Conservation (phyloP, 192 early-diverging fungal species). For the Allomyces macrogynus region DNA sequence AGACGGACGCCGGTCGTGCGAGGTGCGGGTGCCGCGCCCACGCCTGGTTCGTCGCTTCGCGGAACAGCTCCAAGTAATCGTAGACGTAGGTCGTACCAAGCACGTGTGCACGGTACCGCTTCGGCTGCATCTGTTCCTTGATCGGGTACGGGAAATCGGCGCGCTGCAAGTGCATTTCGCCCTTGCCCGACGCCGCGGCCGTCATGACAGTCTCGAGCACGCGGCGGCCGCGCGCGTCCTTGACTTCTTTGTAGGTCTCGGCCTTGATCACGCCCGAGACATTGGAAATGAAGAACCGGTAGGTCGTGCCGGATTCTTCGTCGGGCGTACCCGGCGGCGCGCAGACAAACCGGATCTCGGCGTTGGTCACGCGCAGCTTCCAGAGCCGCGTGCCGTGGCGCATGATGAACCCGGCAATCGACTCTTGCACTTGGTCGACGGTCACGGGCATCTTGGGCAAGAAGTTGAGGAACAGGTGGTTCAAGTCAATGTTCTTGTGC, state of each 20-base stretch:
- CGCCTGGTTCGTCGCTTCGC: slow-evolving; percentile 54
- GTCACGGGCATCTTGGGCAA: slow-evolving; percentile 87
- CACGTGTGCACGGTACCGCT: slow-evolving; percentile 91
- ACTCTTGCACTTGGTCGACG: slow-evolving; percentile 56
- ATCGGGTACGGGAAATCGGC: slow-evolving; percentile 69
- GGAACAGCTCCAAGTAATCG: slow-evolving; percentile 96
- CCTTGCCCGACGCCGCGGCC: slow-evolving; percentile 28
- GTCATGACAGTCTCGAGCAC: slow-evolving; percentile 29
- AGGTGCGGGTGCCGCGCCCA: slow-evolving; percentile 41
- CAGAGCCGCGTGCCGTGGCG: slow-evolving; percentile 87
- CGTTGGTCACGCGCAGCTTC: slow-evolving; percentile 83
- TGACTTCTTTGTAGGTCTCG: slow-evolving; percentile 82
- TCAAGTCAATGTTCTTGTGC: slow-evolving; percentile 93
- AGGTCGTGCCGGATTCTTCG: slow-evolving; percentile 25
- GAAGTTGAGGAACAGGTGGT: slow-evolving; percentile 97
- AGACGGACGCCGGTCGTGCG: slow-evolving; percentile 10
- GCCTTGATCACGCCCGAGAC: slow-evolving; percentile 80
- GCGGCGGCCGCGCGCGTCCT: slow-evolving; percentile 57
- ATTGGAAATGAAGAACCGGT: slow-evolving; percentile 80
- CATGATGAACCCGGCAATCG: slow-evolving; percentile 72
- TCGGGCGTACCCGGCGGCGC: slow-evolving; percentile 15
- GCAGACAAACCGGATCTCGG: slow-evolving; percentile 87
- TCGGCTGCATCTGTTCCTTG: slow-evolving; percentile 90
- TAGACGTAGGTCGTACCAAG: slow-evolving; percentile 98
- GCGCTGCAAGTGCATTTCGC: slow-evolving; percentile 61